Base-by-base conservation (phyloP, 805 yeast genomes). In the Lachancea thermotolerans region DNA sequence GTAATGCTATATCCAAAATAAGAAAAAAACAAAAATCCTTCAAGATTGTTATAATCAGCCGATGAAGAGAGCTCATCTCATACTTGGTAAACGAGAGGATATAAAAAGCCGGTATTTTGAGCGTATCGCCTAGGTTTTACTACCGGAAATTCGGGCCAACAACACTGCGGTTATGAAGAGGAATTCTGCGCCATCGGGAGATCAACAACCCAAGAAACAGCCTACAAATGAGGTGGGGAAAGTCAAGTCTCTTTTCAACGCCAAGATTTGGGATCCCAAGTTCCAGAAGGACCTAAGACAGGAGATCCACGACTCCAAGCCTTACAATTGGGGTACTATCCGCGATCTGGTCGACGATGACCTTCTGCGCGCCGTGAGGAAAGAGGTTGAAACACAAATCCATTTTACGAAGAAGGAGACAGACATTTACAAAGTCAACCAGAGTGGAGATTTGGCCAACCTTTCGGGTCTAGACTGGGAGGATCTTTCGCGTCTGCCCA, bases 361-460 rank as follows among this genome's bases (percentile, higher is more conserved):
- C 1, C 67, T 95, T 33, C 67, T 93, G 44, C 70, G 93, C 50
- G 74, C 76, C 28, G 98, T 95, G 1, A 75, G 98, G 41, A 77
- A 78, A 46, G 99, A 93, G 63, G 89, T 95, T 21, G 75, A 86
- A 52, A 67, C 73, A 2, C 84, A 89, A 57, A 82, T 93, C 49
- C 93, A 86, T 37, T 93, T 95, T 71, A 89, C 98, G 9, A 79
- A 82, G 55, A 93, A 95, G 64, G 99, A 95, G 65, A 93, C 99
- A 0, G 99, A 93, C 61, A 93, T 93, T 51, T 93, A 93, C 66
- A 90, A 87, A 63, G 95, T 91, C 28, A 81, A 67, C 68, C 97
- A 82, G 70, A 85, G 78, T 67, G 99, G 83, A 61, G 96, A 88
- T 65, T 74, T 93, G 54, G 96, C 96, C 35, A 95, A 93, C 62